Conservation (phyloP, 78 protist genomes). For the Dictyostelium capitatum region DNA sequence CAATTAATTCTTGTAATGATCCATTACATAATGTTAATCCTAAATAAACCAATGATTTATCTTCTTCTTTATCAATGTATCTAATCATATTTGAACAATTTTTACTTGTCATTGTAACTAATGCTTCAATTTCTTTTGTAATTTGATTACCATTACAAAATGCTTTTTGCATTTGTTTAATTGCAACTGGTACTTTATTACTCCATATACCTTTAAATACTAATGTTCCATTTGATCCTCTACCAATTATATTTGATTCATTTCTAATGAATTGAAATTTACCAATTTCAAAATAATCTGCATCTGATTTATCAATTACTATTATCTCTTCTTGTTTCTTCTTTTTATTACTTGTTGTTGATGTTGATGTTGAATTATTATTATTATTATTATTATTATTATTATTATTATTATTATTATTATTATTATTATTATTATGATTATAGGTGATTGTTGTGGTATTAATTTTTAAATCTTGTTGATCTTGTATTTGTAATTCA, state of each 20-base stretch:
- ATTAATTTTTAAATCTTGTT: too few relatives aligned
- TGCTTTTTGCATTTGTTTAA: conserved; percentile 50
- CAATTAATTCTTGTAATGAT: conserved; percentile 39
- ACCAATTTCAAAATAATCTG: conserved; percentile 15
- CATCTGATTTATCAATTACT: too few relatives aligned
- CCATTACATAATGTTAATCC: conserved; percentile 42
- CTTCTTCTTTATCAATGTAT: conserved; percentile 55
- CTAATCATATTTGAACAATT: conserved; percentile 16
- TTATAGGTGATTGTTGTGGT: too few relatives aligned
- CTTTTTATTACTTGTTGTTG: too few relatives aligned
- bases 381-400: too few relatives aligned
- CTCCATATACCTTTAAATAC: conserved; percentile 62
- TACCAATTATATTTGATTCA: conserved; percentile 29
- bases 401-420: too few relatives aligned
- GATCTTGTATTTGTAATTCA: too few relatives aligned
- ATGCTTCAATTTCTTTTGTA: conserved; percentile 24
- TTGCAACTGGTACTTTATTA: conserved; percentile 66
- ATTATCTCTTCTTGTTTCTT: too few relatives aligned
- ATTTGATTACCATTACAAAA: conserved; percentile 30
- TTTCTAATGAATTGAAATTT: conserved; percentile 48
- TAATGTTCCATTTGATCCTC: conserved; percentile 69
- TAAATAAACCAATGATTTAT: conserved; percentile 10
- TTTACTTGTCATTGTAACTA: conserved; percentile 10
- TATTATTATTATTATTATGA: too few relatives aligned
- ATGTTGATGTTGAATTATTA: too few relatives aligned